These are phyloP conservation scores for Aspergillus cristatus DNA, from an alignment of 495 filamentous ascomycete genomes.

Conservation along the genomic window DNA sequence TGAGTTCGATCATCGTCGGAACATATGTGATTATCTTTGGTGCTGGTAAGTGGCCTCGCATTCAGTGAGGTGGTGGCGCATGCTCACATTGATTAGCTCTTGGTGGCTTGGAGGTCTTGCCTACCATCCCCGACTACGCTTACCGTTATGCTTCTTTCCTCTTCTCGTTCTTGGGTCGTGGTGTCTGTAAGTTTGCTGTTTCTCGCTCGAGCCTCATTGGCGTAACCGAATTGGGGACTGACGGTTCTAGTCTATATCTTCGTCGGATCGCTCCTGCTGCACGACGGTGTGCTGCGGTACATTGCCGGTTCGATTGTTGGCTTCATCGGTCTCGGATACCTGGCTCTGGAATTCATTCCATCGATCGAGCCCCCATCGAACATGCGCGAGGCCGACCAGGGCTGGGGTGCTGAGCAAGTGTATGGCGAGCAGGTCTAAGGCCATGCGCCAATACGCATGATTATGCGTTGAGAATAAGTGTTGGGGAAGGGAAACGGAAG, in stretches of 20 bases:
- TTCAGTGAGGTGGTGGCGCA: not conserved
- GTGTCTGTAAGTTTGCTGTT: conserved; percentile 63
- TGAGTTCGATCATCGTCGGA: conserved; percentile 60
- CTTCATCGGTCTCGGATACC: conserved; percentile 67
- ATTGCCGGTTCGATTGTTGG: conserved; percentile 67
- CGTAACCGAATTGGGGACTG: too few species aligned
- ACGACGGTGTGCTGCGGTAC: conserved; percentile 44
- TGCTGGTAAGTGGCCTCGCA: conserved; percentile 49
- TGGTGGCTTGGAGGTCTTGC: conserved; percentile 58
- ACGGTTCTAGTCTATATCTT: conserved; percentile 80
- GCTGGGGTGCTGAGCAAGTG: conserved; percentile 90
- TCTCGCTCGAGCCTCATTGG: too few species aligned
- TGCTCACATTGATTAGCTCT: conserved; percentile 24
- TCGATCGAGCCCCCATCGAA: conserved; percentile 95
- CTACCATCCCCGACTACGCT: conserved; percentile 83
- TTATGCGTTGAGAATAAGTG: not conserved
- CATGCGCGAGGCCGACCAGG: conserved; percentile 85
- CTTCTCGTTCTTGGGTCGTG: conserved; percentile 93
- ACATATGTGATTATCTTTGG: conserved; percentile 87
- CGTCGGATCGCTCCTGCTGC: conserved; percentile 73
- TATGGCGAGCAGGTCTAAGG: conserved; percentile 25
- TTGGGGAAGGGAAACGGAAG: too few species aligned
- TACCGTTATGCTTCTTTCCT: conserved; percentile 94
- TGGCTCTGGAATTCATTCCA: conserved; percentile 84
- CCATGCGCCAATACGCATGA: not conserved